Conservation (phyloP, 2,329 filamentous ascomycete genomes). For the Xylariaceae sp. region DNA sequence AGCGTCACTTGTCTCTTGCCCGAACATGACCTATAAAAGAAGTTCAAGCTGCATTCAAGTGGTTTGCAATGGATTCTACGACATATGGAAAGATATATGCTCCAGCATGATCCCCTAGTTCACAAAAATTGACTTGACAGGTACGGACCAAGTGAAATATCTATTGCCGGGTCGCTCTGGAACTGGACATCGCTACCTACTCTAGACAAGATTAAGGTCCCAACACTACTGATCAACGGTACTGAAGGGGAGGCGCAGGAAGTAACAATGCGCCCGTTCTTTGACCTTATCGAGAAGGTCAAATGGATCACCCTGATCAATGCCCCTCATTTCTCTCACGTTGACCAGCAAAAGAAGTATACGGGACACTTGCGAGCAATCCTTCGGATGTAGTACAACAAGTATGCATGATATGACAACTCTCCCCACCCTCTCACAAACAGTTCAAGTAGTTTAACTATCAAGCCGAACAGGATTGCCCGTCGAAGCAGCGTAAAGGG, state of each 20-base stretch:
- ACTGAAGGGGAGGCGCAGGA: slow-evolving; percentile 46
- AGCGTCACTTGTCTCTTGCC: slow-evolving; percentile 40
- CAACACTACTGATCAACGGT: slow-evolving; percentile 47
- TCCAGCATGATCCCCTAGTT: not conserved
- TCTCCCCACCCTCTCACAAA: too few species aligned
- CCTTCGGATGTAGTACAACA: not conserved
- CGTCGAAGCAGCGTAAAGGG: too few species aligned
- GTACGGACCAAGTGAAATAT: slow-evolving; percentile 32
- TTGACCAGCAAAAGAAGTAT: slow-evolving; percentile 42
- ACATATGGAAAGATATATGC: slow-evolving; percentile 45
- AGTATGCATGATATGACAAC: too few species aligned
- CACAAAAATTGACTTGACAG: slow-evolving; percentile 16
- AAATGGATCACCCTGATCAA: slow-evolving; percentile 47
- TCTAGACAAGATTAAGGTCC: slow-evolving; percentile 40
- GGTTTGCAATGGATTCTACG: slow-evolving; percentile 43
- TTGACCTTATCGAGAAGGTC: slow-evolving; percentile 44
- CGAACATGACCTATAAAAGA: slow-evolving; percentile 44
- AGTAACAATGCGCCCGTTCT: slow-evolving; percentile 44
- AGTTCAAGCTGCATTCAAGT: slow-evolving; percentile 39
- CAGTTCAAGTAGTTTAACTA: too few species aligned
- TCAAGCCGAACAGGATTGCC: too few species aligned
- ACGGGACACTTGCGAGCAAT: slow-evolving; percentile 29
- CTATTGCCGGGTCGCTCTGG: slow-evolving; percentile 31
- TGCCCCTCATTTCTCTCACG: slow-evolving; percentile 45
- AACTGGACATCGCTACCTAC: slow-evolving; percentile 39